Percentiles rank a stretch among this genome's conserved stretches.
phyloP scores from a whole-genome alignment of 1,284 basidiomycete species.

The Entoloma clypeatum region DNA sequence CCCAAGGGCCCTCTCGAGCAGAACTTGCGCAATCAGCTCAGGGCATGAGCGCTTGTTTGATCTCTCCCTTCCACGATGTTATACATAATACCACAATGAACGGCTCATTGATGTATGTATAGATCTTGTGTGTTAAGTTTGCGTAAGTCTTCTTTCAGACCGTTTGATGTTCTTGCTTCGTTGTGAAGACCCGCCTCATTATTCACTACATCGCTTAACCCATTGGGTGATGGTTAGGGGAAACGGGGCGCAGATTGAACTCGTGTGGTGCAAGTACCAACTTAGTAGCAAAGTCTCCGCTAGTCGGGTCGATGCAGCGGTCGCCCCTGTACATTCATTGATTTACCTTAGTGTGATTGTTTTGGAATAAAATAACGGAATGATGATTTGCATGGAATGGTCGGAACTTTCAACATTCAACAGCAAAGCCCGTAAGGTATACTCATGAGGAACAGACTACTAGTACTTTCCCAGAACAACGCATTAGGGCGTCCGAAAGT shows the following conservation, averaged over 20 bases:
- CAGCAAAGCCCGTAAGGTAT: no score
- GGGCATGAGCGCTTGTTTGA: slow-evolving; percentile 43
- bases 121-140: background rate
- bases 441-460: no score
- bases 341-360: no score
- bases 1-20: slow-evolving; percentile 80
- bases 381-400: no score
- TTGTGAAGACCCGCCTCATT: slow-evolving; percentile 37
- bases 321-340: no score
- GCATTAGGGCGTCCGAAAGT: no score
- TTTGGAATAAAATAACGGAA: no score
- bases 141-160: slow-evolving; percentile 1
- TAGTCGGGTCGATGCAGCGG: no score
- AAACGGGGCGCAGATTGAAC: slow-evolving; percentile 69
- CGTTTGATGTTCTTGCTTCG: slow-evolving; percentile 7
- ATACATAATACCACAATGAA: slow-evolving; percentile 13
- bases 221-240: slow-evolving; percentile 73
- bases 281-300: slow-evolving; percentile 1
- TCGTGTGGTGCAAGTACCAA: slow-evolving; percentile 3
- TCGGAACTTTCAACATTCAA: no score
- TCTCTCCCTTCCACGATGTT: slow-evolving; percentile 11
- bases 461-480: no score
- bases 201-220: slow-evolving; percentile 71
- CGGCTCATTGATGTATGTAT: slow-evolving; percentile 3
- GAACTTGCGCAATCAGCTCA: slow-evolving; percentile 83